Evolutionary conservation across 768 basidiomycete species (phyloP).

Genomic region (Mycena indigotica): DNA sequence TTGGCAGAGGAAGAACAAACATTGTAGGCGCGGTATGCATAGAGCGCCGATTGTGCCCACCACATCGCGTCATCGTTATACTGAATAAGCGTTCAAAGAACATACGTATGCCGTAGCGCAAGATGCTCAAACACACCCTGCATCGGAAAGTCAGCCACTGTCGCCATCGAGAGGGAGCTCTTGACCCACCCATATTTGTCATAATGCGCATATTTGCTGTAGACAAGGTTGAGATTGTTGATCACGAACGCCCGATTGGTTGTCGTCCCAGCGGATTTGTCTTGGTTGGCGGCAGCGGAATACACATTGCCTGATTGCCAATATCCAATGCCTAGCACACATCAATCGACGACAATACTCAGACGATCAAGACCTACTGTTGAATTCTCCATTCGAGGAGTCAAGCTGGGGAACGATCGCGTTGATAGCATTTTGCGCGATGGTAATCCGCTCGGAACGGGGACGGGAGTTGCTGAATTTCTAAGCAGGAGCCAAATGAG

Average conservation of each 20-base stretch:
- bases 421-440: conserved; percentile 46
- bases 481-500: conserved; percentile 29
- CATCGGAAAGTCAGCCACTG: too few relatives aligned
- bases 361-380: too few relatives aligned
- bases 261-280: conserved; percentile 39
- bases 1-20: conserved; percentile 4
- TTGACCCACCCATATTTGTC: conserved; percentile 44
- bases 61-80: conserved; percentile 57
- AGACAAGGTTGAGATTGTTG: conserved; percentile 44
- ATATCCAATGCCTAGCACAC: conserved; percentile 52
- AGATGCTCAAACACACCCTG: too few relatives aligned
- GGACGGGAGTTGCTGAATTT: conserved; percentile 43
- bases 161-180: too few relatives aligned
- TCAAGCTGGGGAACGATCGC: conserved; percentile 41
- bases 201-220: conserved; percentile 40
- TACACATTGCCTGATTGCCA: conserved; percentile 58
- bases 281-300: conserved; percentile 53
- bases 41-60: conserved; percentile 57
- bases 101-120: too few relatives aligned
- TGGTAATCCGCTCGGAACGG: conserved; percentile 40
- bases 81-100: too few relatives aligned
- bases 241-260: conserved; percentile 41
- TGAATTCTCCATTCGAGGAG: conserved; percentile 43
- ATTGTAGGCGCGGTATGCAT: conserved; percentile 51
- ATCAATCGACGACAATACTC: too few relatives aligned